Evolutionary conservation across 768 basidiomycete species (phyloP), one percentile per base, ranked within the genome.

Genomic region (Agaricus sinodeliciosus): DNA sequence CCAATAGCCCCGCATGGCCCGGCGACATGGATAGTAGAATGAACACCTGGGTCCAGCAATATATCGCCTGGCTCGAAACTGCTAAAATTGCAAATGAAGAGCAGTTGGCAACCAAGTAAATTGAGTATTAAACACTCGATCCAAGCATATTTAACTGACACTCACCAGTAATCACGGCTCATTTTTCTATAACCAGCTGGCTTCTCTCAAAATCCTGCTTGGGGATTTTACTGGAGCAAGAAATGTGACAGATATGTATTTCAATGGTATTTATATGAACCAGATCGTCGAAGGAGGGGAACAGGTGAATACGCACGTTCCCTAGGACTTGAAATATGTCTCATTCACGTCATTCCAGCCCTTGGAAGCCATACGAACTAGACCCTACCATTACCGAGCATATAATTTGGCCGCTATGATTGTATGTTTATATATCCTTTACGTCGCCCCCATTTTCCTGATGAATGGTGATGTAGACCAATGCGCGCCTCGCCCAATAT

Each of bases 331-430:
- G 47, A 2, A n/a, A 9, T 16, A 16, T n/a, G 13, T 18, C 56
- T 36, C 35, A 57, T 31, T 7, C 9, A 18, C 7, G 9, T 31
- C 31, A 43, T 43, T 4, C 51, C 18, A 82, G 79, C 83, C 84
- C 9, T 63, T 81, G 12, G 84, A 86, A 67, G 73, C 80, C 15
- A 70, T 64, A 2, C 78, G 84, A 25, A 82, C 82, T 1, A 70
- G 78, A 9, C 82, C 84, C 13, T 85, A 78, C 63, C 84, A 86
- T 60, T 85, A 86, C 61, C 74, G 80, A 9, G 74, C 77, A 0
- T 86, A 83, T 66, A 87, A 87, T 56, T 70, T 85, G 13, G 80
- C 78, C 1, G 84, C 81, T 7, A 81, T 85, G 78, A 79, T 84
- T 45, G 82, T 84, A 56, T 62, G 77, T 62, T 8, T 4, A 43